Percentiles rank a stretch among this genome's conserved stretches.
phyloP scores from a whole-genome alignment of 1,284 basidiomycete genomes.

The Baeospora myosura region DNA sequence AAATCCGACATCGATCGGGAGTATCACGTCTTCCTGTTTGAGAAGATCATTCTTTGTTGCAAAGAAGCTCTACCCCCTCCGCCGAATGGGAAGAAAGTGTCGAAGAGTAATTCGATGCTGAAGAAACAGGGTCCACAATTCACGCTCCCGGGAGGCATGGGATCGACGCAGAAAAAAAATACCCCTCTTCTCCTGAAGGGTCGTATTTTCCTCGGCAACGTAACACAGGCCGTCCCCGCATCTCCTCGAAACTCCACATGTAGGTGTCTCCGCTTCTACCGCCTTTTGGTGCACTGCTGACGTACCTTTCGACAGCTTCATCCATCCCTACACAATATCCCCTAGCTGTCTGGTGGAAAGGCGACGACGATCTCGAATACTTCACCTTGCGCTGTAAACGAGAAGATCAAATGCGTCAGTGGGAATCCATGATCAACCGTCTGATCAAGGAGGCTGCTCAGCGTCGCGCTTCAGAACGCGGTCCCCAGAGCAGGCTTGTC shows the following conservation, averaged over 20 bases:
- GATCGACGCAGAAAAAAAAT: constrained; percentile 61
- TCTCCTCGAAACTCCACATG: constrained; percentile 53
- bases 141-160: constrained; percentile 38
- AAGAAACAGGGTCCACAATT: constrained; percentile 60
- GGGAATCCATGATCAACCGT: constrained; percentile 85
- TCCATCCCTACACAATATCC: constrained; percentile 47
- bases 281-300: constrained; percentile 9
- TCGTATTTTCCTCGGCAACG: constrained; percentile 95
- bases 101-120: constrained; percentile 70
- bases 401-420: constrained; percentile 89
- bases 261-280: constrained; percentile 29
- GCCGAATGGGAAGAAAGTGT: constrained; percentile 48
- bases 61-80: constrained; percentile 66
- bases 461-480: constrained; percentile 57
- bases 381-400: constrained; percentile 91
- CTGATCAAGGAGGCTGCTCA: constrained; percentile 70
- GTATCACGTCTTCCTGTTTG: constrained; percentile 98
- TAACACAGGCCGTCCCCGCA: constrained; percentile 66
- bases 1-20: constrained; percentile 96
- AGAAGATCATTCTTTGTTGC: constrained; percentile 98
- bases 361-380: constrained; percentile 87
- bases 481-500: constrained; percentile 26
- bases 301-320: constrained; percentile 25
- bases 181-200: constrained; percentile 89
- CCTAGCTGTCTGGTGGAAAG: constrained; percentile 89